phyloP scores from a whole-genome alignment of 805 yeast genomes.

The Pichia nakasei region DNA sequence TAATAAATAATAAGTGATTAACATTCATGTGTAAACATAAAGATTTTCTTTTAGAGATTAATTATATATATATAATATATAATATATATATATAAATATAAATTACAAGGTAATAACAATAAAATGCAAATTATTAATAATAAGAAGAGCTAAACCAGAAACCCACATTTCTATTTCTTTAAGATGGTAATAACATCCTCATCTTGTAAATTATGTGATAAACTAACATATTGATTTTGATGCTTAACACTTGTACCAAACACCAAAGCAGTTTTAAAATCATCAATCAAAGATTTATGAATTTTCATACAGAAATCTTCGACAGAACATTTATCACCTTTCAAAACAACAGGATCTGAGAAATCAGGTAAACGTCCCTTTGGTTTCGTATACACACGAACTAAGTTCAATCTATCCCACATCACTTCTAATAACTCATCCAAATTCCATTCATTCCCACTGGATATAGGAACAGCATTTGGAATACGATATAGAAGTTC shows the following conservation, averaged over 20 bases:
- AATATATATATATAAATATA: no score
- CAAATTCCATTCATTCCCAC: constrained; percentile 94
- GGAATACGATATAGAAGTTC: constrained; percentile 88
- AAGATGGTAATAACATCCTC: constrained; percentile 96
- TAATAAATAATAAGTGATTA: no score
- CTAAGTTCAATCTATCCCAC: constrained; percentile 91
- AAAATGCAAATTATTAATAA: no score
- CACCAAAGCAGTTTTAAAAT: constrained; percentile 87
- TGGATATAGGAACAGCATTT: constrained; percentile 92
- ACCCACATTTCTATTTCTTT: constrained; percentile 42
- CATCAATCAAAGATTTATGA: constrained; percentile 89
- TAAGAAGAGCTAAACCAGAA: constrained; percentile 6
- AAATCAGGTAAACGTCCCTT: constrained; percentile 93
- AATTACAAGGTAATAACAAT: no score
- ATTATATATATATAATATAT: no score
- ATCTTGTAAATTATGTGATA: constrained; percentile 75
- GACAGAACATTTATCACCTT: constrained; percentile 73
- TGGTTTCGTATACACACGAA: constrained; percentile 95
- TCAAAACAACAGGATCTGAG: constrained; percentile 86
- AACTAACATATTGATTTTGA: constrained; percentile 94
- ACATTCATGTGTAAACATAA: no score
- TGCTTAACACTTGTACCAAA: constrained; percentile 94
- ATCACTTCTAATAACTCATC: constrained; percentile 89
- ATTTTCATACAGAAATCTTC: constrained; percentile 96
- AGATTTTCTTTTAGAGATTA: not conserved